Conservation (phyloP, 2,329 filamentous ascomycete species). For the Clarireedia homoeocarpa region DNA sequence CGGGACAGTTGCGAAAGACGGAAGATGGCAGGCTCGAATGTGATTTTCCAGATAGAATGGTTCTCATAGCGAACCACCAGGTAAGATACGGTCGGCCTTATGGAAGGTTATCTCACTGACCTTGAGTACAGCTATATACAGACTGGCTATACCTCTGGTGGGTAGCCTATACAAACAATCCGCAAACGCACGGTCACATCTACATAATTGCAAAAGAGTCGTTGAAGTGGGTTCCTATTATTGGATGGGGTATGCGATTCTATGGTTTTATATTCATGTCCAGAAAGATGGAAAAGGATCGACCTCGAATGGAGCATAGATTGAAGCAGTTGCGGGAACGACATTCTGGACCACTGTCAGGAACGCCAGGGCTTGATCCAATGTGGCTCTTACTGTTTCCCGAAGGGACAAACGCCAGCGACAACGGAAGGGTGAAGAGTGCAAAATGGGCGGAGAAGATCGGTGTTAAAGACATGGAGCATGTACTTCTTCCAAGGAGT, state of each 20-base stretch:
- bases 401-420: constrained; percentile 75
- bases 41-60: constrained; percentile 70
- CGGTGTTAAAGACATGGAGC: constrained; percentile 62
- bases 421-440: constrained; percentile 62
- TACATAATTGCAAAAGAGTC: constrained; percentile 91
- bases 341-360: constrained; percentile 44
- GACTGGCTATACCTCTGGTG: constrained; percentile 94
- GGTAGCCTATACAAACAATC: constrained; percentile 73
- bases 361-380: constrained; percentile 54
- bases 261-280: constrained; percentile 89
- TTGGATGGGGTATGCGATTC: constrained; percentile 77
- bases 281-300: constrained; percentile 79
- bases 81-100: constrained; percentile 30
- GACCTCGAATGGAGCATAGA: constrained; percentile 65
- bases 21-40: constrained; percentile 68
- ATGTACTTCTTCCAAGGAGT: constrained; percentile 69
- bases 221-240: constrained; percentile 69
- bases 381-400: constrained; percentile 91
- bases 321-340: constrained; percentile 58
- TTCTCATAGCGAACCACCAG: constrained; percentile 85
- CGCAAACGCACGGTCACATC: constrained; percentile 74
- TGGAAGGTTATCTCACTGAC: constrained; percentile 15
- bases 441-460: constrained; percentile 70
- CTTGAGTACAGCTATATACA: constrained; percentile 57
- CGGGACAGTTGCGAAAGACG: constrained; percentile 63